These are phyloP conservation scores for Pythium sp. DNA, from an alignment of 352 stramenopile species.

Conservation along the genomic window DNA sequence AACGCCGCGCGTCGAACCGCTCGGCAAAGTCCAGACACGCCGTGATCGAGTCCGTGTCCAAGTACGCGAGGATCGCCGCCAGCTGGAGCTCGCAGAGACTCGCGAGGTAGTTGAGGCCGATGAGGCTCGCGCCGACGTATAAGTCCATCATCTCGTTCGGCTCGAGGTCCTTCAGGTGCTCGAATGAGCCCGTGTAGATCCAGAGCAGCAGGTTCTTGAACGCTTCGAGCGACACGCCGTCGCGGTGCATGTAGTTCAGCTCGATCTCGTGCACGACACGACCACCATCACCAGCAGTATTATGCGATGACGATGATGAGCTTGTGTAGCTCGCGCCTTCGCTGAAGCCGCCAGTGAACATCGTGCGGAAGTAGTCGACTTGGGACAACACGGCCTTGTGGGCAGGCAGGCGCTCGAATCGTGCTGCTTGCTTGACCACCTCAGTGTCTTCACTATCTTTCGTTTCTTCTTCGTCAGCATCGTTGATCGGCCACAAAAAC, in stretches of 20 bases:
- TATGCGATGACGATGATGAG: not conserved
- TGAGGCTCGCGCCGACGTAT: slow-evolving; percentile 57
- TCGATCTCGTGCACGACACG: slow-evolving; percentile 47
- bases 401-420: slow-evolving; percentile 42
- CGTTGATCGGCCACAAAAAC: slow-evolving; percentile 66
- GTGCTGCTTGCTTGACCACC: not conserved
- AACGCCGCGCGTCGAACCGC: slow-evolving; percentile 49
- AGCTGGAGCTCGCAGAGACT: slow-evolving; percentile 64
- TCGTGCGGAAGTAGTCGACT: slow-evolving; percentile 79
- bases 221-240: slow-evolving; percentile 60
- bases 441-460: not conserved
- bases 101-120: slow-evolving; percentile 52
- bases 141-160: slow-evolving; percentile 72
- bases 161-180: slow-evolving; percentile 37
- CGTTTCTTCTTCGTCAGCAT: slow-evolving; percentile 21
- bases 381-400: slow-evolving; percentile 74
- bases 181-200: slow-evolving; percentile 72
- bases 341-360: slow-evolving; percentile 81
- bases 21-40: slow-evolving; percentile 66
- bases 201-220: slow-evolving; percentile 63
- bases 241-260: slow-evolving; percentile 69
- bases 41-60: slow-evolving; percentile 45
- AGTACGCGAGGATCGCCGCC: slow-evolving; percentile 41
- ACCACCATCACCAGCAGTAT: not conserved
- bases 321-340: slow-evolving; percentile 38